Base-by-base conservation (phyloP, 805 yeast genomes). In the Cyberlindnera misumaiensis region DNA sequence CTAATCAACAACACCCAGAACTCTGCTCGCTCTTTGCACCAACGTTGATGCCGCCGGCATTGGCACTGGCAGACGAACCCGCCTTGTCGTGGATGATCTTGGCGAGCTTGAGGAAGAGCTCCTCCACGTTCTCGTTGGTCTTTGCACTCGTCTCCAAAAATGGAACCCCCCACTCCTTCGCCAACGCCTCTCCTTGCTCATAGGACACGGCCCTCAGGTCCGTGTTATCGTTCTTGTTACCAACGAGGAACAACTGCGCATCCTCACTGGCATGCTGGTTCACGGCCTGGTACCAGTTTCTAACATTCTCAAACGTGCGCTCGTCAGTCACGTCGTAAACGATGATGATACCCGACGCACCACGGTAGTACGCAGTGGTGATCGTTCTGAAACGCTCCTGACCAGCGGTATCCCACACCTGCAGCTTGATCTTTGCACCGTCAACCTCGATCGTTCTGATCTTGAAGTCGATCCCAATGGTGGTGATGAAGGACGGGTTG, bases 331-430 rank as follows among this genome's bases (percentile, higher is more conserved):
- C 90, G 60, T 84, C 94, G 59, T 83, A 84, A 28, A 84, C 88
- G 54, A 84, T 72, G 36, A 83, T 80, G 53, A 84, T 83, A 46
- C 94, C 94, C 80, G 82, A 80, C 41, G 94, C 93, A 41, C 94
- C 94, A 62, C 94, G 77, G 64, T 84, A 84, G 63, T 84, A 84
- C 1, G 94, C 90, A n/a, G 93, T 83, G 35, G 93, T 89, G 65
- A 88, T 88, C 30, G 96, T 86, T 66, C 96, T 77, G 68, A 88
- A 88, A 56, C 96, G 73, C 62, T 88, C 96, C 66, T 88, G 96
- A n/a, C 96, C 96, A 1, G 96, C 96, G 30, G 96, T 88, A 60
- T 88, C 96, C 96, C 96, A 83, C 32, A 90, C 84, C 63, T 93
- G 98, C 59, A 90, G 74, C 67, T 93, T 93, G 64, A 93, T 84